Evolutionary conservation across 495 filamentous ascomycete species (phyloP).

Genomic region (Penicillium dipodomyicola): DNA sequence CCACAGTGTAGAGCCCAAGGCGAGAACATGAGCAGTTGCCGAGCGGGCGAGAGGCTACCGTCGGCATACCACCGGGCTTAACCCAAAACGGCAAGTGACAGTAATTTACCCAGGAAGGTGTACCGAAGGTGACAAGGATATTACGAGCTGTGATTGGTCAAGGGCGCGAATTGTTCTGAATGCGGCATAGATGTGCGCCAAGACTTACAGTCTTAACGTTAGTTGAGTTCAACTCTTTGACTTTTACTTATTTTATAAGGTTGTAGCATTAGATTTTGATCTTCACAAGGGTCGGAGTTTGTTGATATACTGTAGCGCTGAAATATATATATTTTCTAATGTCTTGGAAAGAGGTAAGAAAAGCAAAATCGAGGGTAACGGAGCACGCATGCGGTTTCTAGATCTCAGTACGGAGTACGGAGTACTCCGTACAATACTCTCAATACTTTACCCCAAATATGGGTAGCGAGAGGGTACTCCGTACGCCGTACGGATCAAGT

Average conservation of each 20-base stretch:
- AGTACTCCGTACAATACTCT: not conserved
- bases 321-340: not conserved
- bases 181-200: conserved; percentile 17
- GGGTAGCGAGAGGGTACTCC: not conserved
- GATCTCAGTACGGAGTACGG: not conserved
- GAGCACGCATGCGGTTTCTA: not conserved
- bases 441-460: conserved; percentile 5
- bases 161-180: conserved; percentile 3
- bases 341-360: not conserved
- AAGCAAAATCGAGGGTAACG: not conserved
- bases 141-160: conserved; percentile 6
- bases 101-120: not conserved
- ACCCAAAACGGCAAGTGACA: not conserved
- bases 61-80: not conserved
- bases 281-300: not conserved
- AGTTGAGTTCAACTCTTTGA: not conserved
- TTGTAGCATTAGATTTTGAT: not conserved
- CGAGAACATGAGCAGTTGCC: not conserved
- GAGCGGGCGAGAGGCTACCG: too few species aligned
- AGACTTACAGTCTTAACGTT: not conserved
- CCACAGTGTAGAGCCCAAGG: not conserved
- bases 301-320: not conserved
- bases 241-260: not conserved
- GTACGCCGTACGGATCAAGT: not conserved
- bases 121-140: not conserved